Percentiles rank a stretch among this genome's conserved stretches.
phyloP scores from a whole-genome alignment of 1,284 basidiomycete genomes.

The Meripilus lineatus region DNA sequence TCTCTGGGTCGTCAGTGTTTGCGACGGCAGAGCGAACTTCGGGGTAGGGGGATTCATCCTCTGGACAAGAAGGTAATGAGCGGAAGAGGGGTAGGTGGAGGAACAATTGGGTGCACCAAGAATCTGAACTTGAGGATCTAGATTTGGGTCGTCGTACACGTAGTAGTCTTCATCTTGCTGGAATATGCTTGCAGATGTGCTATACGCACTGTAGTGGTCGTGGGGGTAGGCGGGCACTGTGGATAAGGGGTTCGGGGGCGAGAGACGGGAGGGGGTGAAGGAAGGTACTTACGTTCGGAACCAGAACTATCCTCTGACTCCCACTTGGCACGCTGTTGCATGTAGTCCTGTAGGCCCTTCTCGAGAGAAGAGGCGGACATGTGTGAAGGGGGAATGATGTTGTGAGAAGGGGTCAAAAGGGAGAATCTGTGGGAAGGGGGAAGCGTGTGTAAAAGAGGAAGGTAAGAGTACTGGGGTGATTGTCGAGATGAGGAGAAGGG shows the following conservation, averaged over 20 bases:
- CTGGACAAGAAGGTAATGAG: constrained; percentile 11
- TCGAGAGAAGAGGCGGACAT: not conserved
- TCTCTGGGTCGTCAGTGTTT: constrained; percentile 48
- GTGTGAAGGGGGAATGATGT: not conserved
- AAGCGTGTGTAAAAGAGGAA: not conserved
- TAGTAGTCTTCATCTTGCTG: constrained; percentile 3
- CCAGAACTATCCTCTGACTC: not conserved
- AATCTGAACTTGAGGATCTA: constrained; percentile 1
- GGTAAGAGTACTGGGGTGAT: not conserved
- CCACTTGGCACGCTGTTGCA: not conserved
- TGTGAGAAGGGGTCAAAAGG: not conserved
- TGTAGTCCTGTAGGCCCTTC: not conserved
- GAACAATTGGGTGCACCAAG: constrained; percentile 3
- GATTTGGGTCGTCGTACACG: constrained; percentile 14
- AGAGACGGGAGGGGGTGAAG: not conserved
- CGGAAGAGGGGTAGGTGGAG: not conserved
- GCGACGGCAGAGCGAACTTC: constrained; percentile 57
- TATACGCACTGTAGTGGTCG: no score
- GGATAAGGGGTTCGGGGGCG: no score
- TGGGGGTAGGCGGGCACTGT: no score
- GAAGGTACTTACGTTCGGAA: not conserved
- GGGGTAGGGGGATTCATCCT: constrained; percentile 54
- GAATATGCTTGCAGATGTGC: not conserved
- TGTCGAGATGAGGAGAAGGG: not conserved
- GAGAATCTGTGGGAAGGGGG: not conserved